Base-by-base conservation (phyloP, 2,329 filamentous ascomycete species). In the Penicillium sp. region DNA sequence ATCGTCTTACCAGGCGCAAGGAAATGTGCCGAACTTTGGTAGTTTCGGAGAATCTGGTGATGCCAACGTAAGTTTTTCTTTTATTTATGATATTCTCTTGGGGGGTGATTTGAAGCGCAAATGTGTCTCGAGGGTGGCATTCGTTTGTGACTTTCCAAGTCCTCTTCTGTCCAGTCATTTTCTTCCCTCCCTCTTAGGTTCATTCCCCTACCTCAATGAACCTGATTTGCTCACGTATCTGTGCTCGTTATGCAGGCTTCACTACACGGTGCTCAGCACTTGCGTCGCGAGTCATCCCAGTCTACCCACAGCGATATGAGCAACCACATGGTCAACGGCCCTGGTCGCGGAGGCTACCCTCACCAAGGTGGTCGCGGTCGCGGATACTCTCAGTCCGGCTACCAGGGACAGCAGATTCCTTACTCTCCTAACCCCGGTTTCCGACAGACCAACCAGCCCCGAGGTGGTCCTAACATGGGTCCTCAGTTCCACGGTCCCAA, bases 251-350 rank as follows among this genome's bases (percentile, higher is more conserved):
- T 82, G 52, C 81, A 84, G 59, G 80, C 80, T 58, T 79, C 80
- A 52, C 77, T 80, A 52, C 76, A 83, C 61, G 80, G 79, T 52
- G 74, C 81, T 46, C 86, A 87, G 63, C 91, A 97, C 72, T 81
- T 89, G 62, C 87, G 92, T 64, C 86, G 89, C 61, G 87, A 92
- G 68, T 96, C 92, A 27, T 86, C 86, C 31, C 89, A 93, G 65
- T 95, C 89, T 18, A 80, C 83, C 56, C 87, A 92, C 69, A 83
- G 82, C 67, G 87, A 91, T 56, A 80, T 85, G 71, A 81, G 78
- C 68, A 83, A 45, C 42, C 42, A 80, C 65, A 67, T 71, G 60
- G 63, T 62, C 57, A 74, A 72, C 62, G 77, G 76, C 51, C 72
- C 75, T 40, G 77, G 77, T 51, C 79, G 82, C 56, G 79, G 79